Evolutionary conservation across 2,329 filamentous ascomycete species (phyloP).

Genomic region (Aspergillus ibericus): DNA sequence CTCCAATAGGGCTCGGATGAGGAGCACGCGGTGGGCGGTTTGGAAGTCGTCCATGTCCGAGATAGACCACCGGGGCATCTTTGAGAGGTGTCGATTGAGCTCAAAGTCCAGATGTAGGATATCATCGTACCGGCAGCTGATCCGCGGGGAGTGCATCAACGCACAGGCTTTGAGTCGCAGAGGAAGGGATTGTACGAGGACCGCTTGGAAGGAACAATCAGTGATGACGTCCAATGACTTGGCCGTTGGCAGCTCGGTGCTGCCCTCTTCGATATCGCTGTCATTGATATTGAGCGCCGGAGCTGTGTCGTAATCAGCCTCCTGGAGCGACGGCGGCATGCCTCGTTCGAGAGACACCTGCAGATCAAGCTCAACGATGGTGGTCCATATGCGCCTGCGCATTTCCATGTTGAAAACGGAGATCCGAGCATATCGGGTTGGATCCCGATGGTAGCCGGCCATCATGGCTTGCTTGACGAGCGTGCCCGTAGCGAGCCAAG

Average conservation of each 20-base stretch:
- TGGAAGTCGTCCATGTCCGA: slow-evolving; percentile 21
- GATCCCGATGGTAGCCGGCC: slow-evolving; percentile 52
- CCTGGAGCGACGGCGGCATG: slow-evolving; percentile 50
- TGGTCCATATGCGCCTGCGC: slow-evolving; percentile 58
- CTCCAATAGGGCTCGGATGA: slow-evolving; percentile 38
- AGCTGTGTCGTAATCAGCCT: slow-evolving; percentile 49
- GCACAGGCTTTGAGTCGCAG: slow-evolving; percentile 34
- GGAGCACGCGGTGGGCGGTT: slow-evolving; percentile 27
- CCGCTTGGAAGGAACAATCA: slow-evolving; percentile 38
- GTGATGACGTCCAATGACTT: slow-evolving; percentile 35
- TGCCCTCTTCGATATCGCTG: slow-evolving; percentile 46
- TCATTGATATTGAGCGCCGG: slow-evolving; percentile 54
- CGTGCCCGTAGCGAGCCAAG: slow-evolving; percentile 54
- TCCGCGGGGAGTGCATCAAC: slow-evolving; percentile 39
- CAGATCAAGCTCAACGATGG: slow-evolving; percentile 58
- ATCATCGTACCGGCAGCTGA: slow-evolving; percentile 43
- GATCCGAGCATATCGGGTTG: slow-evolving; percentile 33
- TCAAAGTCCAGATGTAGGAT: slow-evolving; percentile 43
- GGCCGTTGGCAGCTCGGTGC: slow-evolving; percentile 30
- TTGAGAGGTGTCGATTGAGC: slow-evolving; percentile 34
- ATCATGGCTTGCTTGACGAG: slow-evolving; percentile 55
- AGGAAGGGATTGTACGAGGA: slow-evolving; percentile 31
- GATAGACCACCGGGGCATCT: slow-evolving; percentile 34
- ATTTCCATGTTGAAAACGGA: slow-evolving; percentile 45
- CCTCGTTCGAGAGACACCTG: slow-evolving; percentile 58